Percentiles rank a stretch among this genome's conserved stretches.
These are phyloP conservation scores for Paraphaeosphaeria sporulosa DNA, from an alignment of 2,329 filamentous ascomycete species.

Conservation along the genomic window DNA sequence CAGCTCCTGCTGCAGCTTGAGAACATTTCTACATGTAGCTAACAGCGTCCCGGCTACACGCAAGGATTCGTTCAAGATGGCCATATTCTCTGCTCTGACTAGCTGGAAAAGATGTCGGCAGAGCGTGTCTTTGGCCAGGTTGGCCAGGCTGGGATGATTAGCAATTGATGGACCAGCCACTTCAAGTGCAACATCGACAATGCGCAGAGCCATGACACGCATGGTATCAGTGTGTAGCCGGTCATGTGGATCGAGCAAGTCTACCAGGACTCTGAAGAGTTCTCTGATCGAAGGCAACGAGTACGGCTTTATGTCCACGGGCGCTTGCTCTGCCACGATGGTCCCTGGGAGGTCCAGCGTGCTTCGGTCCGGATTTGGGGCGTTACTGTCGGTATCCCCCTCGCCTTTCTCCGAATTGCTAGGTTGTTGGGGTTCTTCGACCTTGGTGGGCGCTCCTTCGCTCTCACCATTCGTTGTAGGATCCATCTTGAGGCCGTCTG, in stretches of 20 bases:
- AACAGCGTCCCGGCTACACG: constrained; percentile 90
- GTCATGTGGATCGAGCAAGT: constrained; percentile 92
- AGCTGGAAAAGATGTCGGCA: constrained; percentile 96
- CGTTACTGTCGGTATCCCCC: constrained; percentile 47
- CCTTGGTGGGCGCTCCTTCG: constrained; percentile 49
- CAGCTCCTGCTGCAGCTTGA: constrained; percentile 96
- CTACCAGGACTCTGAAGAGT: constrained; percentile 90
- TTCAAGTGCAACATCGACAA: constrained; percentile 96
- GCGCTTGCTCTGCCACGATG: constrained; percentile 53
- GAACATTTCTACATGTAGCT: constrained; percentile 85
- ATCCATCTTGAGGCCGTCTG: constrained; percentile 84
- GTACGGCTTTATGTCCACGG: constrained; percentile 78
- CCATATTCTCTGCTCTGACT: constrained; percentile 94
- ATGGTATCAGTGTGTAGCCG: constrained; percentile 91
- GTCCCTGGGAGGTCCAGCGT: constrained; percentile 55
- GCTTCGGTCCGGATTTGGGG: constrained; percentile 50
- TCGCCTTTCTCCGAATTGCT: constrained; percentile 41
- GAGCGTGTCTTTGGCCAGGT: constrained; percentile 88
- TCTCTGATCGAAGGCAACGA: constrained; percentile 94
- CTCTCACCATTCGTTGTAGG: constrained; percentile 73
- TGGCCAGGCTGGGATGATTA: constrained; percentile 85
- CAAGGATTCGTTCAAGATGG: constrained; percentile 89
- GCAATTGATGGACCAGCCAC: constrained; percentile 95
- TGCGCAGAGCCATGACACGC: constrained; percentile 95
- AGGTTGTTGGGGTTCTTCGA: constrained; percentile 45